Conservation (phyloP, 352 stramenopile genomes). For the Pythium guiyangense region DNA sequence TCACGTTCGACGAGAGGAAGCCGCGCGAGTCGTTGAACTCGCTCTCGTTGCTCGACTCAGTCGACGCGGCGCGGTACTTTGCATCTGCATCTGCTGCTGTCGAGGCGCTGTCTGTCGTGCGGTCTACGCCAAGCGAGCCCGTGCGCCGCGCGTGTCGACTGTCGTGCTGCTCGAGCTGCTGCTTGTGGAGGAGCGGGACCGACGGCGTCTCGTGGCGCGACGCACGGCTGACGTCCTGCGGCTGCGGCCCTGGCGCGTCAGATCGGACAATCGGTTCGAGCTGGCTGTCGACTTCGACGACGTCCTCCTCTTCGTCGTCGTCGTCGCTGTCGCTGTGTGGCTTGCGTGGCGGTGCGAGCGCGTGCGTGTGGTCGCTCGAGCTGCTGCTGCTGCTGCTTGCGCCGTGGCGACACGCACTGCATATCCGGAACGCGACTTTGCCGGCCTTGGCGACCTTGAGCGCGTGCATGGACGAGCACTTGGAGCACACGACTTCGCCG, state of each 20-base stretch:
- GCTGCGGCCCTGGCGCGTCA: neutral
- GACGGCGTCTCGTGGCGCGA: neutral
- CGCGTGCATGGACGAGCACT: slow-evolving; percentile 62
- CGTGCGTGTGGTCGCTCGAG: neutral
- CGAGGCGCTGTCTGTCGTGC: neutral
- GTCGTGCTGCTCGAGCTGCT: slow-evolving; percentile 33
- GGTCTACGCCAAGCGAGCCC: too few species aligned
- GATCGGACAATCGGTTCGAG: slow-evolving; percentile 2
- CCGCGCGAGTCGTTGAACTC: slow-evolving; percentile 36
- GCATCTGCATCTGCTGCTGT: neutral
- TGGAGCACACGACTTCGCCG: slow-evolving; percentile 64
- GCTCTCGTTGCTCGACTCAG: slow-evolving; percentile 12
- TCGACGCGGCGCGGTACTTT: slow-evolving; percentile 10
- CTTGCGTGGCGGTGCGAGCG: neutral
- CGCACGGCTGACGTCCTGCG: neutral
- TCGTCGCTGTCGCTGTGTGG: slow-evolving; percentile 6
- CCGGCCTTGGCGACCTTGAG: slow-evolving; percentile 52
- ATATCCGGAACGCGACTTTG: slow-evolving; percentile 59
- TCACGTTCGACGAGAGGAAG: slow-evolving; percentile 19
- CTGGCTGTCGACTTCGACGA: slow-evolving; percentile 5
- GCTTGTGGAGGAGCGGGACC: slow-evolving; percentile 6
- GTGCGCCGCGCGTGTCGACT: slow-evolving; percentile 4
- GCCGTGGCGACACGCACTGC: slow-evolving; percentile 38
- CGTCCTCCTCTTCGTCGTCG: slow-evolving; percentile 10
- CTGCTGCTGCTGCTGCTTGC: slow-evolving; percentile 22